Conservation (phyloP, 2,329 filamentous ascomycete species). For the Fusarium heterosporum region DNA sequence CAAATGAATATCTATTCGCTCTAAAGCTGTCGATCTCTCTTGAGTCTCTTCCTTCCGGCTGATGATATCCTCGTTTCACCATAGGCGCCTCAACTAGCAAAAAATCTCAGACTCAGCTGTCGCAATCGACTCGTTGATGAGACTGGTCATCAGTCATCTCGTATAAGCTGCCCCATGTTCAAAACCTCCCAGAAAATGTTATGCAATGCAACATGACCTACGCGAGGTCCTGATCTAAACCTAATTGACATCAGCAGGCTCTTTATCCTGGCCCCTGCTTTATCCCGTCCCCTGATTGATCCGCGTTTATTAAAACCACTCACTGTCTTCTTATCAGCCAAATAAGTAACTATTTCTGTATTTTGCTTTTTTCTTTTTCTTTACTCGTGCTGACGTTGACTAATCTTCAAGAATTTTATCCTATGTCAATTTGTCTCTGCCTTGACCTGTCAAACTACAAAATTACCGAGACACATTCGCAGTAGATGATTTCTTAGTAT, state of each 20-base stretch:
- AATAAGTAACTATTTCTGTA: background rate
- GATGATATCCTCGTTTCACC: conserved; percentile 29
- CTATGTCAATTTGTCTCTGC: background rate
- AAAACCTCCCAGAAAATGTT: background rate
- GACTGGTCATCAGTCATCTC: conserved; percentile 25
- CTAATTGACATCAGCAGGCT: background rate
- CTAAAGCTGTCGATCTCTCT: background rate
- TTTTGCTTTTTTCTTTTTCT: background rate
- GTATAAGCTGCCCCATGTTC: conserved; percentile 13
- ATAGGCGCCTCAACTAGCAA: background rate
- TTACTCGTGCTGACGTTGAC: background rate
- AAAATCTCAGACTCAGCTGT: conserved; percentile 4
- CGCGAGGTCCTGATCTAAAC: conserved; percentile 4
- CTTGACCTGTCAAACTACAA: conserved; percentile 34
- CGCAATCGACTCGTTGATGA: conserved; percentile 21
- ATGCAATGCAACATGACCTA: background rate
- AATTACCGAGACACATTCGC: conserved; percentile 9
- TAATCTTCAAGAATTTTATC: conserved; percentile 9
- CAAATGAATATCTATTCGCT: conserved; percentile 12
- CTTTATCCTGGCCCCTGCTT: conserved; percentile 18
- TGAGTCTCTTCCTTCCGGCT: background rate
- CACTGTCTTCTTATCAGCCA: conserved; percentile 24
- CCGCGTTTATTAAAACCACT: conserved; percentile 38
- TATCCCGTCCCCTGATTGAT: conserved; percentile 33
- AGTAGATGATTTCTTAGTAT: conserved; percentile 11